Percentiles rank a stretch among this genome's conserved stretches.
Evolutionary conservation across 345 rosid genomes (phyloP).

Genomic region (Linum trigynum): DNA sequence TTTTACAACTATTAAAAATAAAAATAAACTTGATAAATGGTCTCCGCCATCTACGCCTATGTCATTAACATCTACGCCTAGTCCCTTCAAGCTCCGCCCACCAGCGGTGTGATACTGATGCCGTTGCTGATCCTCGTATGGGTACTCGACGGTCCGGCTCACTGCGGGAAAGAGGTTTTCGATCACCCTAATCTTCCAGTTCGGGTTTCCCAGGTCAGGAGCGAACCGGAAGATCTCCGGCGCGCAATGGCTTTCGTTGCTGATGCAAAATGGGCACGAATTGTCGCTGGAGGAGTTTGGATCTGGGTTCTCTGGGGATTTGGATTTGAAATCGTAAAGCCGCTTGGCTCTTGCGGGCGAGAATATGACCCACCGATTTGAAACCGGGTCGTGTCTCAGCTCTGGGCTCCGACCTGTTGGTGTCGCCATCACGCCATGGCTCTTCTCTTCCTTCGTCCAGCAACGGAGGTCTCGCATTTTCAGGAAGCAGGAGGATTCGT

Average conservation of each 20-base stretch:
- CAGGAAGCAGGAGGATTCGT: background rate
- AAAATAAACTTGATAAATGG: too few relatives aligned
- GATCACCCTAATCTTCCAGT: slow-evolving; percentile 73
- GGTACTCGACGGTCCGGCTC: slow-evolving; percentile 37
- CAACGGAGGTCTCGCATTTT: background rate
- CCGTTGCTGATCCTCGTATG: slow-evolving; percentile 7
- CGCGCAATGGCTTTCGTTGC: slow-evolving; percentile 74
- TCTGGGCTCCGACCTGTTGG: slow-evolving; percentile 40
- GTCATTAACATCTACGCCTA: too few relatives aligned
- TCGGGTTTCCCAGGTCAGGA: slow-evolving; percentile 15
- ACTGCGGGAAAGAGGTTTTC: slow-evolving; percentile 82
- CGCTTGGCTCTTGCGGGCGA: slow-evolving; percentile 70
- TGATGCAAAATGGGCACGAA: slow-evolving; percentile 69
- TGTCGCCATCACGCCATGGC: slow-evolving; percentile 12
- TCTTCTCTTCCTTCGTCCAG: background rate
- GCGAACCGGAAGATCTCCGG: slow-evolving; percentile 80
- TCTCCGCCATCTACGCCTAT: too few relatives aligned
- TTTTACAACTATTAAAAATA: too few relatives aligned
- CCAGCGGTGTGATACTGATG: slow-evolving; percentile 1
- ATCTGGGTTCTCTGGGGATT: slow-evolving; percentile 28
- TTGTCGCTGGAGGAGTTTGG: slow-evolving; percentile 13
- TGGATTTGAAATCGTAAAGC: slow-evolving; percentile 72
- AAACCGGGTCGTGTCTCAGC: slow-evolving; percentile 50
- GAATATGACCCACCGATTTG: slow-evolving; percentile 67
- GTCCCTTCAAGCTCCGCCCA: slow-evolving; percentile 31